Evolutionary conservation across 2,329 filamentous ascomycete species (phyloP), one percentile per base, ranked within the genome.

Genomic region (Claviceps lovelessii): DNA sequence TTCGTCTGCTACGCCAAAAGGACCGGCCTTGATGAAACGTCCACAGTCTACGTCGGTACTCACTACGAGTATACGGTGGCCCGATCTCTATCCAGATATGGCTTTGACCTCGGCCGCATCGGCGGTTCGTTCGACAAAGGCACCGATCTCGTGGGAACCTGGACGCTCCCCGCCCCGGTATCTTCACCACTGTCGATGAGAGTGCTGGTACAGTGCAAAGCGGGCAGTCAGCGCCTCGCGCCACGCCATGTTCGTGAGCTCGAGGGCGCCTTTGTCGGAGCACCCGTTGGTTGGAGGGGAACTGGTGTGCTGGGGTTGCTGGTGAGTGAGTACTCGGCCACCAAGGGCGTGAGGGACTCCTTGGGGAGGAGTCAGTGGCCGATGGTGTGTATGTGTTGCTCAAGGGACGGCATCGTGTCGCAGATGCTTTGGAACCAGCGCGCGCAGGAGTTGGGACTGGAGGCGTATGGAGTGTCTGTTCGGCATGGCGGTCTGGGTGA

Each of bases 281-380:
- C 87, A 7, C 90, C 89, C 1, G 71, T 77, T 0, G 85, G 84
- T 0, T 95, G 87, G 86, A 75, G 81, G 53, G 80, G 78, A 0
- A 66, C 73, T 1, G 76, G 78, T 15, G 81, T 86, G 6, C 66
- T 95, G 39, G 90, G 82, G 0, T 63, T 95, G 17, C 69, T 96
- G 54, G 84, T 86, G 29, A 78, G 81, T 4, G 81, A 84, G 58
- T 75, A 77, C 57, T 75, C 81, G 53, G 86, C 89, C 37, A 95
- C 90, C 0, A 86, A 81, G 63, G 91, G 90, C 1, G 82, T 94
- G 3, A 73, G 87, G 55, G 83, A 89, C 50, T 82, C 88, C 29
- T 64, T 96, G 60, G 76, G 77, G 5, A 72, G 80, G 56, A 86
- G 85, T 63, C 68, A 72, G 42, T 83, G 79, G 72, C 86, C 89